A percentile compares a stretch with the other conserved stretches of the same genome.
phyloP scores from a whole-genome alignment of 2,329 filamentous ascomycete genomes.

The Ophiosphaerella herpotricha region DNA sequence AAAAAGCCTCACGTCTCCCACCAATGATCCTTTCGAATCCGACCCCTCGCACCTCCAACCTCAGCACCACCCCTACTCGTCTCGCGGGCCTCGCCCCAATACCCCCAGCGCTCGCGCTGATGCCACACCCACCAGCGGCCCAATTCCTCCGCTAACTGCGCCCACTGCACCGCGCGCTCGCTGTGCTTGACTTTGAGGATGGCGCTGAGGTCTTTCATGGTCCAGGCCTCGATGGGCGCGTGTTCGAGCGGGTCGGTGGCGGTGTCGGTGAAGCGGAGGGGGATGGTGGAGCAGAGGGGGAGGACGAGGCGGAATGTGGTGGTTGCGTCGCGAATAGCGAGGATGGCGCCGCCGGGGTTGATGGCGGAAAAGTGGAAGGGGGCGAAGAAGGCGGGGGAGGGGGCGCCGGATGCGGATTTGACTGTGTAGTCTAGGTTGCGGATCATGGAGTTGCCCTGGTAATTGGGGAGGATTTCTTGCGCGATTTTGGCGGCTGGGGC shows the following conservation, averaged over 20 bases:
- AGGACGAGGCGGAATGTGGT: constrained; percentile 16
- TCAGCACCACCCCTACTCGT: constrained; percentile 16
- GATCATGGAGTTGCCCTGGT: constrained; percentile 19
- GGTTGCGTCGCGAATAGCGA: constrained; percentile 20
- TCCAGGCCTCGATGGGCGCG: constrained; percentile 17
- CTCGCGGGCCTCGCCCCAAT: constrained; percentile 18
- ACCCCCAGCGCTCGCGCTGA: constrained; percentile 18
- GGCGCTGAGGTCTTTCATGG: constrained; percentile 14
- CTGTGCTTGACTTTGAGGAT: constrained; percentile 18
- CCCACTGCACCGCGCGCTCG: constrained; percentile 14
- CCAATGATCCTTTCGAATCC: constrained; percentile 22
- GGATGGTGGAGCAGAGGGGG: constrained; percentile 19
- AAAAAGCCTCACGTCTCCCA: constrained; percentile 14
- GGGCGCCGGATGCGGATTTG: constrained; percentile 3
- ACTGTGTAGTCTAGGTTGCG: constrained; percentile 14
- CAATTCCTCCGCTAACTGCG: constrained; percentile 13
- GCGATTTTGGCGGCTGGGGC: constrained; percentile 6
- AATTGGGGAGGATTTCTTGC: constrained; percentile 10
- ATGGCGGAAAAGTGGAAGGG: constrained; percentile 23
- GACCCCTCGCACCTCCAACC: constrained; percentile 11
- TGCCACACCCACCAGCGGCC: constrained; percentile 24
- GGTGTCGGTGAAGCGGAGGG: constrained; percentile 17
- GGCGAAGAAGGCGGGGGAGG: constrained; percentile 13
- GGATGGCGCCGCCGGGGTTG: constrained; percentile 19
- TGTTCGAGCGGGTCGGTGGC: constrained; percentile 13